phyloP scores from a whole-genome alignment of 257 asterid species.

The Plantago major region DNA sequence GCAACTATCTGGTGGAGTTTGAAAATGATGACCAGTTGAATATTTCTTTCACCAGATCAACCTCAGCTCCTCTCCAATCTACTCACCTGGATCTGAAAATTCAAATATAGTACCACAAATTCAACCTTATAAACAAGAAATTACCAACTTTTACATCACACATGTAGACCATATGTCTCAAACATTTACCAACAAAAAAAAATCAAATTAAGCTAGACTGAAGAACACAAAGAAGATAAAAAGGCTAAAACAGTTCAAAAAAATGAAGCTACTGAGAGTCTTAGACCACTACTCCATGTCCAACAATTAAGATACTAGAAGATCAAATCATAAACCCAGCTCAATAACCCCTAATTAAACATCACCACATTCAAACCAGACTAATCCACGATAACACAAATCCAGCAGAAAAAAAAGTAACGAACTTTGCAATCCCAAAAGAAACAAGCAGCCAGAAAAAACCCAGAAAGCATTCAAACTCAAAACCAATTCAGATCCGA shows the following conservation, averaged over 20 bases:
- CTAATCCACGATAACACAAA: neutral
- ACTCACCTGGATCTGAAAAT: slow-evolving; percentile 41
- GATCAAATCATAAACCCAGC: neutral
- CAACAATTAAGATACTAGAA: neutral
- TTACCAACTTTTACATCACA: neutral
- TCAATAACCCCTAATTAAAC: slow-evolving; percentile 5
- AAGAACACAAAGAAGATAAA: no score
- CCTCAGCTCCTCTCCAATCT: slow-evolving; percentile 26
- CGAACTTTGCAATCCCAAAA: no score
- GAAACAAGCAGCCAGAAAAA: neutral
- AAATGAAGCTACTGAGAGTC: neutral
- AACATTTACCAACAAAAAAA: no score
- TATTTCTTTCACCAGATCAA: slow-evolving; percentile 17
- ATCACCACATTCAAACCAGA: neutral
- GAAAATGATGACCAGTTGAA: slow-evolving; percentile 24
- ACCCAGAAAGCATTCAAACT: slow-evolving; percentile 19
- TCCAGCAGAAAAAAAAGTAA: neutral
- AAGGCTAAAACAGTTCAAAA: neutral
- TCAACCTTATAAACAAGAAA: slow-evolving; percentile 9
- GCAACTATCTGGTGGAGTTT: slow-evolving; percentile 27
- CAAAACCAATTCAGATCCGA: slow-evolving; percentile 36
- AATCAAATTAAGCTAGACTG: no score
- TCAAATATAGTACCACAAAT: slow-evolving; percentile 6
- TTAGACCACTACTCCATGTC: no score
- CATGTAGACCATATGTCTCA: no score